Conservation (phyloP, 306 rosid species). For the Vigna reflexopilosa region DNA sequence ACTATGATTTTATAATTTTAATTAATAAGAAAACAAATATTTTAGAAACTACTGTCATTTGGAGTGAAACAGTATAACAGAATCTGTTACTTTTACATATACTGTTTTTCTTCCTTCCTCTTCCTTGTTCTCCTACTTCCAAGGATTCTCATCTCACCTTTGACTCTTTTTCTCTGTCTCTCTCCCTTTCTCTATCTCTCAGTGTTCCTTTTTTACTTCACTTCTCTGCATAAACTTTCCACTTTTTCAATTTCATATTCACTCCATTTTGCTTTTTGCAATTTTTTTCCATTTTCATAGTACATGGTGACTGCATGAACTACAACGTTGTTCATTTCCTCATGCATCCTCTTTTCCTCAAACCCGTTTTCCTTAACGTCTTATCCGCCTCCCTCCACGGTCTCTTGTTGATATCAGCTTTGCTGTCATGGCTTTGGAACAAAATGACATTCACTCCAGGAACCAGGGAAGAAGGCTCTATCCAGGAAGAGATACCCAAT, state of each 20-base stretch:
- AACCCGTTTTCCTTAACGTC: conserved; percentile 48
- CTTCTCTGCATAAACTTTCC: background rate
- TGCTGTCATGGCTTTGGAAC: conserved; percentile 41
- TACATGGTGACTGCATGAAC: too few relatives aligned
- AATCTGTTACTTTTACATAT: too few relatives aligned
- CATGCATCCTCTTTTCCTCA: conserved; percentile 36
- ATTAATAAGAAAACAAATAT: too few relatives aligned
- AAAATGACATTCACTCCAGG: background rate
- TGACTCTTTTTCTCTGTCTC: background rate
- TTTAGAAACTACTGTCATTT: too few relatives aligned
- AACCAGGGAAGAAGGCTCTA: conserved; percentile 26
- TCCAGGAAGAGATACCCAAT: conserved; percentile 11
- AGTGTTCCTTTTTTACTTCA: background rate
- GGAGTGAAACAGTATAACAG: too few relatives aligned
- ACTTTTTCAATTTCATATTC: background rate
- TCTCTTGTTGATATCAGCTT: conserved; percentile 33
- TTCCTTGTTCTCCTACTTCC: background rate
- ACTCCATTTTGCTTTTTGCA: too few relatives aligned
- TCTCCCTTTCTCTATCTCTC: background rate
- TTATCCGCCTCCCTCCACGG: conserved; percentile 43
- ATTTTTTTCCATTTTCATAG: background rate
- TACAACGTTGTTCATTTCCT: background rate
- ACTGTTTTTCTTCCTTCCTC: too few relatives aligned
- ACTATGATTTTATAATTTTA: too few relatives aligned
- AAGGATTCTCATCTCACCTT: background rate